Evolutionary conservation across 495 filamentous ascomycete species (phyloP).

Genomic region (Umbilicaria muhlenbergii): DNA sequence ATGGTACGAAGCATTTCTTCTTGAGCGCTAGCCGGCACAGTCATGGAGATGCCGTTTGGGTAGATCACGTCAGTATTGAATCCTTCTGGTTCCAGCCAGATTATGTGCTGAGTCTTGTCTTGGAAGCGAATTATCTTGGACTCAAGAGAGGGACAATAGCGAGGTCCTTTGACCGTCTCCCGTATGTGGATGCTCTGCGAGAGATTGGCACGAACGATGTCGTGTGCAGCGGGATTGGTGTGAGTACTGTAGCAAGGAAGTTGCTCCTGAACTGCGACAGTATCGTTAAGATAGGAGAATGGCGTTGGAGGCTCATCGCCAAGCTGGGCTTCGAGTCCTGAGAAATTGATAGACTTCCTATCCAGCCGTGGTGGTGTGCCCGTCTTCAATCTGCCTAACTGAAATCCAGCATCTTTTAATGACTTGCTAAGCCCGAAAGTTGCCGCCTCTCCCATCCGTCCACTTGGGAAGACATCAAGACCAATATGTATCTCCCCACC

Average conservation of each 20-base stretch:
- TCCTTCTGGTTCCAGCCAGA: constrained; percentile 96
- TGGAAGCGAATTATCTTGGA: constrained; percentile 85
- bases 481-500: constrained; percentile 97
- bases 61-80: constrained; percentile 86
- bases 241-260: constrained; percentile 69
- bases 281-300: constrained; percentile 78
- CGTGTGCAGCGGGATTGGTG: constrained; percentile 70
- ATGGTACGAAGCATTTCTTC: constrained; percentile 72
- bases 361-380: constrained; percentile 86
- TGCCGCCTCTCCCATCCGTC: constrained; percentile 86
- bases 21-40: constrained; percentile 74
- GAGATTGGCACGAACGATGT: constrained; percentile 72
- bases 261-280: constrained; percentile 63
- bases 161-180: constrained; percentile 83
- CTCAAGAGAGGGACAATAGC: constrained; percentile 92
- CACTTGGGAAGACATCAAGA: constrained; percentile 65
- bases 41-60: constrained; percentile 96
- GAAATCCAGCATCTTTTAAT: constrained; percentile 75
- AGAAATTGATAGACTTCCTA: constrained; percentile 68
- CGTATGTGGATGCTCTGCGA: constrained; percentile 91
- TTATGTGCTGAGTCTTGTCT: constrained; percentile 60
- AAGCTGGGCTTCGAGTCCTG: constrained; percentile 47
- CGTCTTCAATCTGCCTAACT: constrained; percentile 83
- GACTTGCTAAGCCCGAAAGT: constrained; percentile 91
- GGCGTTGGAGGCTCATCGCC: constrained; percentile 80